Percentiles rank a stretch among this genome's conserved stretches.
Conservation (phyloP, 805 yeast genomes). For the Wickerhamiella azymoides region DNA sequence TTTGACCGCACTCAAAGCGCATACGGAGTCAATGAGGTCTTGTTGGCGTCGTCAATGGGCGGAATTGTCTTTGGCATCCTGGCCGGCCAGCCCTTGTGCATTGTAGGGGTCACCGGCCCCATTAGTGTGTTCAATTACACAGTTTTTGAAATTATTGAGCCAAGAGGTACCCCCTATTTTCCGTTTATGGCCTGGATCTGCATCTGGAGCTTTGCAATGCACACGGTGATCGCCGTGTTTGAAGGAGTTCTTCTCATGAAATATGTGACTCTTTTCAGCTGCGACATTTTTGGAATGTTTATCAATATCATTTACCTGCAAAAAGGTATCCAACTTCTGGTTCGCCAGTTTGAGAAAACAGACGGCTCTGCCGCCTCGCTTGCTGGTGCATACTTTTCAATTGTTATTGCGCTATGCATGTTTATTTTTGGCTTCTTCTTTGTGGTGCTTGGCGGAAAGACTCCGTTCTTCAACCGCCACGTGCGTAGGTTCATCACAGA, state of each 20-base stretch:
- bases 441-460: constrained; percentile 42
- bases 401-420: constrained; percentile 63
- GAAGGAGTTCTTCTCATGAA: constrained; percentile 56
- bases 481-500: constrained; percentile 64
- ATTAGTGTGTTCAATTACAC: constrained; percentile 85
- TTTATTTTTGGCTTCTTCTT: constrained; percentile 58
- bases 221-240: constrained; percentile 52
- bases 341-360: constrained; percentile 46
- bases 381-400: constrained; percentile 52
- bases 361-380: constrained; percentile 18
- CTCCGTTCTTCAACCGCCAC: constrained; percentile 46
- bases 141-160: constrained; percentile 54
- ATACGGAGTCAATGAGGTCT: constrained; percentile 84
- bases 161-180: constrained; percentile 43
- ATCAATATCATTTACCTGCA: constrained; percentile 78
- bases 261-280: constrained; percentile 66
- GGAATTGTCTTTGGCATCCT: constrained; percentile 79
- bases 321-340: constrained; percentile 75
- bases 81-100: constrained; percentile 83
- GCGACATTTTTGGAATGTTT: constrained; percentile 88
- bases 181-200: constrained; percentile 95
- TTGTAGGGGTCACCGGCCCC: constrained; percentile 97
- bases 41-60: constrained; percentile 72
- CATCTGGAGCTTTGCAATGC: constrained; percentile 79
- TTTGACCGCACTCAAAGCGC: constrained; percentile 77